A percentile compares a stretch with the other conserved stretches of the same genome.
These are phyloP conservation scores for Myxozyma geophila DNA, from an alignment of 805 yeast species.

Conservation along the genomic window DNA sequence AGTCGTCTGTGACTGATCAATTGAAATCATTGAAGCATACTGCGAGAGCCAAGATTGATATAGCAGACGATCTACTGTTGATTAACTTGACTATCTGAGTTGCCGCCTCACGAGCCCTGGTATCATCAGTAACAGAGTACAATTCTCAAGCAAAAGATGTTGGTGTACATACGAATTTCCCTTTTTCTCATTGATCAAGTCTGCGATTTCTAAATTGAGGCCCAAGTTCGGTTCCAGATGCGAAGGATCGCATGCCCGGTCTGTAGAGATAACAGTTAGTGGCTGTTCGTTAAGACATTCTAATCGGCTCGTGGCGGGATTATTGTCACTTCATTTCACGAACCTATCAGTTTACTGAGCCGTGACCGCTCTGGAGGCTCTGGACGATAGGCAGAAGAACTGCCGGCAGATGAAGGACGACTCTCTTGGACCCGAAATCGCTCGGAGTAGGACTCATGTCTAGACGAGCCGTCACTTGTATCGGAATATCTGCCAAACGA, in stretches of 20 bases:
- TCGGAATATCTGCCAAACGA: conserved; percentile 33
- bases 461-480: conserved; percentile 21
- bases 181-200: conserved; percentile 87
- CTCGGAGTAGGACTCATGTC: conserved; percentile 42
- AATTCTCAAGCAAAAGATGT: neutral
- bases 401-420: conserved; percentile 2
- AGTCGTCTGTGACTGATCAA: neutral
- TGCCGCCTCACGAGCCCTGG: conserved; percentile 85
- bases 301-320: neutral
- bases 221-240: conserved; percentile 85
- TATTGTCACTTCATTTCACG: conserved; percentile 33
- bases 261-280: conserved; percentile 41
- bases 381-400: conserved; percentile 5
- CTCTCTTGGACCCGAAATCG: conserved; percentile 42
- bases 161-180: conserved; percentile 59
- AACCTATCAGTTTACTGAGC: conserved; percentile 41
- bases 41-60: conserved; percentile 80
- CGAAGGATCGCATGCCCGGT: conserved; percentile 86
- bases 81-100: conserved; percentile 79
- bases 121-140: neutral
- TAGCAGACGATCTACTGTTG: conserved; percentile 81
- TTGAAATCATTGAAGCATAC: conserved; percentile 43
- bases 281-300: neutral
- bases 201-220: conserved; percentile 89
- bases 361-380: conserved; percentile 37